phyloP scores from a whole-genome alignment of 108 stramenopile genomes.

The Nitzschia inconspicua region DNA sequence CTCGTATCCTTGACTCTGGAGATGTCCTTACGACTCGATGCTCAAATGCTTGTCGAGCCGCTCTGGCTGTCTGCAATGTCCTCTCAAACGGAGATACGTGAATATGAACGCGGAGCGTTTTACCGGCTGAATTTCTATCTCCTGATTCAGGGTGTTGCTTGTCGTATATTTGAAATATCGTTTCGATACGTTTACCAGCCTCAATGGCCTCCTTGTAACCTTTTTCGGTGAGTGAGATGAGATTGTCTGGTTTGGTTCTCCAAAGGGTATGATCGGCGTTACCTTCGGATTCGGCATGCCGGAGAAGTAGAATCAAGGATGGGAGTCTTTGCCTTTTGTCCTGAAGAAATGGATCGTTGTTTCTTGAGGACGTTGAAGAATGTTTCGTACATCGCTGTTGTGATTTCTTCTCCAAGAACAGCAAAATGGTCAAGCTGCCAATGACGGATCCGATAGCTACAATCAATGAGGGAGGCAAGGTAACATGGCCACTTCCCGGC shows the following conservation, averaged over 20 bases:
- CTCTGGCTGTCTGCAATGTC: constrained; percentile 37
- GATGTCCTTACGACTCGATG: constrained; percentile 25
- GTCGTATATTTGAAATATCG: constrained; percentile 24
- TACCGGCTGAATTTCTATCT: too few species aligned
- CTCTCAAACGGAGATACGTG: constrained; percentile 57
- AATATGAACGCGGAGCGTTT: constrained; percentile 28
- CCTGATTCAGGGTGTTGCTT: not conserved
- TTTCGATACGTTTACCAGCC: constrained; percentile 46
- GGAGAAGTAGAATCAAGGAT: constrained; percentile 25
- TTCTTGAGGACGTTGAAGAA: too few species aligned
- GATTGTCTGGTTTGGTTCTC: constrained; percentile 31
- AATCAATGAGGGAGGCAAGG: too few species aligned
- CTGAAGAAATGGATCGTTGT: too few species aligned
- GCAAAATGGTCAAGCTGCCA: too few species aligned
- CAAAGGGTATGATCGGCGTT: constrained; percentile 34
- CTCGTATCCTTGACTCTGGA: constrained; percentile 32
- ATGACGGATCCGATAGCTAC: too few species aligned
- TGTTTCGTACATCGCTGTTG: too few species aligned
- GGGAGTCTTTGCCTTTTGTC: constrained; percentile 25
- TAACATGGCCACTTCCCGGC: too few species aligned
- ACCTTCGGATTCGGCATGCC: constrained; percentile 40
- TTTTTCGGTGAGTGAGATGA: constrained; percentile 39
- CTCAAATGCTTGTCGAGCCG: constrained; percentile 17
- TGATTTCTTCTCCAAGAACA: too few species aligned
- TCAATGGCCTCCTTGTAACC: constrained; percentile 50